Percentiles rank a stretch among this genome's conserved stretches.
Evolutionary conservation across 495 filamentous ascomycete genomes (phyloP).

Genomic region (Penicillium canescens): DNA sequence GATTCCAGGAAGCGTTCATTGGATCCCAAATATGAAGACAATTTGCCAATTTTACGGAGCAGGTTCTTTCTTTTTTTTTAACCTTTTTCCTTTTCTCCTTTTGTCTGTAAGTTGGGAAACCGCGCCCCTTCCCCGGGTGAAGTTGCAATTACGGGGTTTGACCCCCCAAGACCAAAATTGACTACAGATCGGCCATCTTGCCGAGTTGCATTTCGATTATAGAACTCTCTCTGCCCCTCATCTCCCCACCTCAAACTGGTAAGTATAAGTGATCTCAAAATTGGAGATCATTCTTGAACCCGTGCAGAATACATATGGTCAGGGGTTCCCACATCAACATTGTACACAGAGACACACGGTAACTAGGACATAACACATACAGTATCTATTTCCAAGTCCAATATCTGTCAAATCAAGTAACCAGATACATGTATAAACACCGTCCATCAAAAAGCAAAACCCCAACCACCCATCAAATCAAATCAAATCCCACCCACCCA

Average conservation of each 20-base stretch:
- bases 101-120: no score
- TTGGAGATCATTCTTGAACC: not conserved
- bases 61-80: no score
- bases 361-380: no score
- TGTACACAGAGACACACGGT: not conserved
- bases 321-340: not conserved
- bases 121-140: not conserved
- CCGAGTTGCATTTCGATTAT: conserved; percentile 1
- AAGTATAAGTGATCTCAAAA: not conserved
- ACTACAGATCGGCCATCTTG: conserved; percentile 1
- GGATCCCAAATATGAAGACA: no score
- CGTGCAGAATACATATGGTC: not conserved
- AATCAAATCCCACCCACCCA: not conserved
- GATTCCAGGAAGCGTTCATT: no score
- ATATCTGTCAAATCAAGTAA: no score
- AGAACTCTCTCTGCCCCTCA: not conserved
- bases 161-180: not conserved
- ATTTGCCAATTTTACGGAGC: no score
- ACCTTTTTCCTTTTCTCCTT: no score
- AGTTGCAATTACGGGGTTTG: not conserved
- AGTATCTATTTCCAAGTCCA: no score
- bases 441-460: not conserved
- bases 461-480: not conserved
- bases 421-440: not conserved
- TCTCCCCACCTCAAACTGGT: not conserved